phyloP scores from a whole-genome alignment of 371 early-diverging fungal genomes.

The Mucor lusitanicus region DNA sequence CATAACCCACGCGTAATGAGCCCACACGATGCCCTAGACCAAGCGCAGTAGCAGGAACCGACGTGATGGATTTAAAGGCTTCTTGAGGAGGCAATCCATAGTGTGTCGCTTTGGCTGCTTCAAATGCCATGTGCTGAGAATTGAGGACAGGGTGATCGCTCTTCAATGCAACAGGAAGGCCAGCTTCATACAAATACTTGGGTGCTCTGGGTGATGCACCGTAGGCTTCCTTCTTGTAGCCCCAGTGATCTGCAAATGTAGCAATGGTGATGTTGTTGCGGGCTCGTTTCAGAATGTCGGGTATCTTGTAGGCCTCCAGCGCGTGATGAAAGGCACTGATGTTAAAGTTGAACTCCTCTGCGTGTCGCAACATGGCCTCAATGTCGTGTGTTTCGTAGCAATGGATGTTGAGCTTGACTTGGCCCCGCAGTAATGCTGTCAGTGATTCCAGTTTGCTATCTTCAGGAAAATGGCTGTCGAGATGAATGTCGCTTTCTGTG shows the following conservation, averaged over 20 bases:
- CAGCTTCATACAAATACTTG: constrained; percentile 62
- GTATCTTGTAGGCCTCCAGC: constrained; percentile 74
- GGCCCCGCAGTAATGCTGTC: constrained; percentile 69
- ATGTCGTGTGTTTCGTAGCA: constrained; percentile 74
- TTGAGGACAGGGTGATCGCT: constrained; percentile 83
- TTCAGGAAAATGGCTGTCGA: constrained; percentile 64
- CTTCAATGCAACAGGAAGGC: constrained; percentile 73
- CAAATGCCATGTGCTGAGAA: constrained; percentile 66
- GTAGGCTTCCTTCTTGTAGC: constrained; percentile 79
- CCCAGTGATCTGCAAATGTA: constrained; percentile 71
- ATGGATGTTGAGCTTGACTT: constrained; percentile 74
- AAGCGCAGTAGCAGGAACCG: constrained; percentile 69
- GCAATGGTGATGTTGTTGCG: constrained; percentile 62
- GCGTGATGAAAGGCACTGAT: constrained; percentile 85
- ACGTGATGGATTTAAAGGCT: constrained; percentile 69
- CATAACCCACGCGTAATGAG: constrained; percentile 62
- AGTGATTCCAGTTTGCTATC: constrained; percentile 62
- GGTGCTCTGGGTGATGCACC: constrained; percentile 61
- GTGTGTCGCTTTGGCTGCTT: constrained; percentile 73
- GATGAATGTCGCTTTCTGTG: constrained; percentile 9
- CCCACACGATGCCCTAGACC: constrained; percentile 75
- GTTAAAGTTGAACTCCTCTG: constrained; percentile 74
- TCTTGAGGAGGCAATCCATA: constrained; percentile 65
- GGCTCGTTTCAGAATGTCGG: constrained; percentile 64
- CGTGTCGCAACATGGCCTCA: constrained; percentile 74